A percentile compares a stretch with the other conserved stretches of the same genome.
phyloP scores from a whole-genome alignment of 371 early-diverging fungal species.

The Mortierella sp. region DNA sequence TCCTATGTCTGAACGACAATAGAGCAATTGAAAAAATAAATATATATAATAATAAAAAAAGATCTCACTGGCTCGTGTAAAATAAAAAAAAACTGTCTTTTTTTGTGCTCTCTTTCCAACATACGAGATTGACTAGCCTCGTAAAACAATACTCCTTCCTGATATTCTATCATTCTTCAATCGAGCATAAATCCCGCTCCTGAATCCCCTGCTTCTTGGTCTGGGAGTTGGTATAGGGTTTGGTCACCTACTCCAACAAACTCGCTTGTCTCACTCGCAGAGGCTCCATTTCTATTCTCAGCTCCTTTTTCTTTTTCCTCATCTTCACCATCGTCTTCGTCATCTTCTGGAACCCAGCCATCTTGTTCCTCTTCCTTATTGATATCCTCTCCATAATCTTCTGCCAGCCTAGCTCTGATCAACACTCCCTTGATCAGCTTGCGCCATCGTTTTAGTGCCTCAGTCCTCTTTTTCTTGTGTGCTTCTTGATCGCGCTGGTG shows the following conservation, averaged over 20 bases:
- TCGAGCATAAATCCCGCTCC: slow-evolving; percentile 49
- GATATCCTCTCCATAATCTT: slow-evolving; percentile 62
- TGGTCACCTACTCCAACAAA: neutral
- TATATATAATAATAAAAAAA: no score
- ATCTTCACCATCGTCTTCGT: slow-evolving; percentile 11
- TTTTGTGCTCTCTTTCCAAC: no score
- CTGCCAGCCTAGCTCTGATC: slow-evolving; percentile 65
- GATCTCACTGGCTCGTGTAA: neutral
- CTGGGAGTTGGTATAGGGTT: neutral
- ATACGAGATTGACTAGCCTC: neutral
- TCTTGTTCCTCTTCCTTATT: slow-evolving; percentile 22
- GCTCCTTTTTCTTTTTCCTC: neutral
- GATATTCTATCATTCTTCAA: slow-evolving; percentile 9
- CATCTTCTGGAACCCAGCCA: slow-evolving; percentile 34
- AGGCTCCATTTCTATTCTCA: neutral
- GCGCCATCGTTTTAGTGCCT: slow-evolving; percentile 69
- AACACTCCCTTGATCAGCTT: slow-evolving; percentile 68
- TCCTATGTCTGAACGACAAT: no score
- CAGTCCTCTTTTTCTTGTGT: slow-evolving; percentile 63
- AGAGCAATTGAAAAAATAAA: neutral
- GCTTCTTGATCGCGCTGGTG: slow-evolving; percentile 60
- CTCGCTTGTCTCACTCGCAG: neutral
- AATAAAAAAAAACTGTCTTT: no score
- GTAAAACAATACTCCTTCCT: neutral
- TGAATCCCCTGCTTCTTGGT: slow-evolving; percentile 11